Percentiles rank a stretch among this genome's conserved stretches.
Evolutionary conservation across 768 basidiomycete genomes (phyloP).

Genomic region (Scleroderma bovista): DNA sequence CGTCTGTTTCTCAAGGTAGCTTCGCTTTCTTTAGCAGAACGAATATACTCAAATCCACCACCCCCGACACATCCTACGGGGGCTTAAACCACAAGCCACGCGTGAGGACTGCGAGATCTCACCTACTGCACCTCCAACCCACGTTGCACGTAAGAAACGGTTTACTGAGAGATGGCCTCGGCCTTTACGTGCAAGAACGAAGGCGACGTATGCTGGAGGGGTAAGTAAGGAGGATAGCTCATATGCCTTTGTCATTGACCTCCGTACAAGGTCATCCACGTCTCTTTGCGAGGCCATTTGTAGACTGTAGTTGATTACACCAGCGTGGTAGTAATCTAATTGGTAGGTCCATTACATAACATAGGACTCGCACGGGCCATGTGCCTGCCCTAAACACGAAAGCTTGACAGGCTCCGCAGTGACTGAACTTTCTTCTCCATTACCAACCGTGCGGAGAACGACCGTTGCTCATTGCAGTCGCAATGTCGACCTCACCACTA

Average conservation of each 20-base stretch:
- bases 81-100: neutral
- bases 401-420: slow-evolving; percentile 9
- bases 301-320: neutral
- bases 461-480: slow-evolving; percentile 4
- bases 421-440: no score
- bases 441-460: slow-evolving; percentile 10
- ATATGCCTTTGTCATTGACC: slow-evolving; percentile 63
- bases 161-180: slow-evolving; percentile 53
- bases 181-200: slow-evolving; percentile 50
- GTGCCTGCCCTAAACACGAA: slow-evolving; percentile 23
- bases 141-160: slow-evolving; percentile 62
- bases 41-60: slow-evolving; percentile 55
- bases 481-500: slow-evolving; percentile 26
- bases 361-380: slow-evolving; percentile 29
- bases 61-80: slow-evolving; percentile 35
- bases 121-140: slow-evolving; percentile 62
- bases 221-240: slow-evolving; percentile 57
- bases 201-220: slow-evolving; percentile 55
- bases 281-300: slow-evolving; percentile 31
- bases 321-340: neutral
- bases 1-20: slow-evolving; percentile 45
- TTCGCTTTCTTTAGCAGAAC: slow-evolving; percentile 49
- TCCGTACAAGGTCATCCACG: slow-evolving; percentile 60
- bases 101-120: neutral
- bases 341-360: neutral